phyloP scores from a whole-genome alignment of 2,329 filamentous ascomycete species.

The Davidsoniella neocaledoniae region DNA sequence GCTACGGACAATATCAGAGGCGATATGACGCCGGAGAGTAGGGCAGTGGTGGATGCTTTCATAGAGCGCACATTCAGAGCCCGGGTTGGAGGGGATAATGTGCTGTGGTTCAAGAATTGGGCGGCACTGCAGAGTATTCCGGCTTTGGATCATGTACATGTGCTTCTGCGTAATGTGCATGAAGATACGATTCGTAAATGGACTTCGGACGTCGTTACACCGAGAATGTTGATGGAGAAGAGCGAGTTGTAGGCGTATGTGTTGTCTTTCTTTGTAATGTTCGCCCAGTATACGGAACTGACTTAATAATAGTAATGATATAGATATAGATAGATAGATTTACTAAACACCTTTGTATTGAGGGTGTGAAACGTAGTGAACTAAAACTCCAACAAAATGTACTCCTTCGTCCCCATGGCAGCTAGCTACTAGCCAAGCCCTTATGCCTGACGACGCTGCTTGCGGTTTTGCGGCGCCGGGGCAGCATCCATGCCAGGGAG shows the following conservation, averaged over 20 bases:
- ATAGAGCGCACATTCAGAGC: conserved; percentile 52
- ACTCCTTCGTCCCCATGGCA: no score
- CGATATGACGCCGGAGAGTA: conserved; percentile 53
- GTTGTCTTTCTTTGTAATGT: no score
- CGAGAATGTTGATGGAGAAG: conserved; percentile 3
- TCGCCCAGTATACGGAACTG: neutral
- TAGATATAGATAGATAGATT: neutral
- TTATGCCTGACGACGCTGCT: conserved; percentile 34
- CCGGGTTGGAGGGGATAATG: conserved; percentile 34
- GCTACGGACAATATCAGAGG: conserved; percentile 53
- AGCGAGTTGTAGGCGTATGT: neutral
- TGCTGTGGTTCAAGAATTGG: conserved; percentile 94
- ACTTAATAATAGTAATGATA: neutral
- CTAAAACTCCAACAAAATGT: no score
- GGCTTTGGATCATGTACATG: conserved; percentile 77
- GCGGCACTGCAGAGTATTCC: conserved; percentile 73
- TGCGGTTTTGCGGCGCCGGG: conserved; percentile 29
- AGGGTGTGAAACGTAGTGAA: no score
- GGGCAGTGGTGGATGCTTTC: conserved; percentile 48
- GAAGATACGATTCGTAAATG: conserved; percentile 36
- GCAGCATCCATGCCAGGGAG: conserved; percentile 17
- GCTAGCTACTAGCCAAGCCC: neutral
- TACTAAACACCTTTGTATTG: neutral
- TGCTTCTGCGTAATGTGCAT: conserved; percentile 43
- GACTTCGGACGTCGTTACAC: conserved; percentile 20